phyloP scores from a whole-genome alignment of 371 early-diverging fungal species.

The Smittium mucronatum region DNA sequence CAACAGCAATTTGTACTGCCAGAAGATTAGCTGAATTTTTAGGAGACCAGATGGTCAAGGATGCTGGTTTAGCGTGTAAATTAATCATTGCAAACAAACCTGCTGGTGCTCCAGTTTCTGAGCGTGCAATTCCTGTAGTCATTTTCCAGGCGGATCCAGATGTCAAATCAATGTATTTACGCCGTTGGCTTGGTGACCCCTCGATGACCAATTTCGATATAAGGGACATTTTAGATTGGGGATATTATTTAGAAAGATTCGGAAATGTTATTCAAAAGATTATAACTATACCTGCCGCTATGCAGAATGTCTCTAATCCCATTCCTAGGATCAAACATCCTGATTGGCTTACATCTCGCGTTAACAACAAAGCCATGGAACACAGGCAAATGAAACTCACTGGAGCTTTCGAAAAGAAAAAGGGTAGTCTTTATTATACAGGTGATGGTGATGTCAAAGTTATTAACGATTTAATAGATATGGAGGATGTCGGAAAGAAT shows the following conservation, averaged over 20 bases:
- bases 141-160: conserved; percentile 82
- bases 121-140: conserved; percentile 93
- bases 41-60: conserved; percentile 95
- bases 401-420: conserved; percentile 49
- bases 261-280: conserved; percentile 92
- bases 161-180: conserved; percentile 70
- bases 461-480: conserved; percentile 33
- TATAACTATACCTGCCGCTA: conserved; percentile 97
- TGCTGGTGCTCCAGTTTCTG: conserved; percentile 76
- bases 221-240: conserved; percentile 95
- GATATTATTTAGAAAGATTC: conserved; percentile 95
- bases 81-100: conserved; percentile 92
- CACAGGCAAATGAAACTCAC: conserved; percentile 77
- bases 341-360: conserved; percentile 82
- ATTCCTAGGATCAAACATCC: conserved; percentile 87
- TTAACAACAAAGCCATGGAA: conserved; percentile 55
- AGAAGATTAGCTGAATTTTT: conserved; percentile 94
- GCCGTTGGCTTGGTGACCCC: conserved; percentile 87
- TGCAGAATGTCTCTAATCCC: conserved; percentile 92
- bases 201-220: conserved; percentile 60
- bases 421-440: conserved; percentile 26
- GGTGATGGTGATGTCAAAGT: conserved; percentile 40
- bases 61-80: conserved; percentile 93
- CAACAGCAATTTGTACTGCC: conserved; percentile 93
- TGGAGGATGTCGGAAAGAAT: background rate